A percentile compares a stretch with the other conserved stretches of the same genome.
Conservation (phyloP, 371 early-diverging fungal species). For the Paramicrosporidium saccamoebae region DNA sequence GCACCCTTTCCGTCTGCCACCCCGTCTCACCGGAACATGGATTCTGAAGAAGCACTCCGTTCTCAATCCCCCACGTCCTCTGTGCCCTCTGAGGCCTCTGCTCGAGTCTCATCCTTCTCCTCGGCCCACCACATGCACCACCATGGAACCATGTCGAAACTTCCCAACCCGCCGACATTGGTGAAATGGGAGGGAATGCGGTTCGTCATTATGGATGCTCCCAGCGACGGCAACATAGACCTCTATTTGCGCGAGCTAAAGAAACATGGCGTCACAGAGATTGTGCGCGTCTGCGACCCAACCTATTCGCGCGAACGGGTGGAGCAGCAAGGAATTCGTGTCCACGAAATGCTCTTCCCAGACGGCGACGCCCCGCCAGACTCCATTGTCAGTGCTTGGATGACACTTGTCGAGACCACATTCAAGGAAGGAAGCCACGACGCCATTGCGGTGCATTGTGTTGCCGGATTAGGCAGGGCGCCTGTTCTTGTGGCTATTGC, state of each 20-base stretch:
- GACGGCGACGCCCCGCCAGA: slow-evolving; percentile 13
- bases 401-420: slow-evolving; percentile 15
- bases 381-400: slow-evolving; percentile 24
- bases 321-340: slow-evolving; percentile 20
- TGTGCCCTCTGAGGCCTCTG: slow-evolving; percentile 5
- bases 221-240: slow-evolving; percentile 37
- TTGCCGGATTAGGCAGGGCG: slow-evolving; percentile 36
- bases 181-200: slow-evolving; percentile 24
- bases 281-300: slow-evolving; percentile 64
- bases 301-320: slow-evolving; percentile 28
- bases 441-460: slow-evolving; percentile 46
- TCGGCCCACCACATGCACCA: slow-evolving; percentile 5
- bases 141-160: too few relatives aligned
- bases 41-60: too few relatives aligned
- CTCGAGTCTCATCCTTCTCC: slow-evolving; percentile 6
- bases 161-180: too few relatives aligned
- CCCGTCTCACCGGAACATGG: too few relatives aligned
- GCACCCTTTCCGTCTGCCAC: too few relatives aligned
- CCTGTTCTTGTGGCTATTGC: slow-evolving; percentile 23
- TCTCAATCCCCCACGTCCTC: too few relatives aligned
- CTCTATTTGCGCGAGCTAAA: slow-evolving; percentile 37
- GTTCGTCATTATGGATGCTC: slow-evolving; percentile 60
- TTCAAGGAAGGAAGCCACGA: slow-evolving; percentile 2
- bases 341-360: slow-evolving; percentile 11
- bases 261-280: slow-evolving; percentile 29